These are phyloP conservation scores for Cordyceps cateniannulata DNA, from an alignment of 2,329 filamentous ascomycete species.

Conservation along the genomic window DNA sequence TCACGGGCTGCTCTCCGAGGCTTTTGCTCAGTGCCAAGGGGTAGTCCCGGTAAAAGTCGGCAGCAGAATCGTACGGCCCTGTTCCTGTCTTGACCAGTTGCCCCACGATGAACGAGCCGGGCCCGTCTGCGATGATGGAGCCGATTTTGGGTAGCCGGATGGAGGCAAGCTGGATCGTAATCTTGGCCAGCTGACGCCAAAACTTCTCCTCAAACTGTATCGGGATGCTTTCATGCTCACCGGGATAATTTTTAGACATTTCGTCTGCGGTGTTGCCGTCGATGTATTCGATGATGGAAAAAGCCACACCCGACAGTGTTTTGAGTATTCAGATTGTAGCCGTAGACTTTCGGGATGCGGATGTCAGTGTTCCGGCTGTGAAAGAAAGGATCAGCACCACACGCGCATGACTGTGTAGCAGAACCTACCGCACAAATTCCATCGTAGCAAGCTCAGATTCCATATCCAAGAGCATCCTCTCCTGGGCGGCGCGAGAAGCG, in stretches of 20 bases:
- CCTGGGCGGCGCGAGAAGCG: neutral
- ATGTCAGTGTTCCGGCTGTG: constrained; percentile 4
- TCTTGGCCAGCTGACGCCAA: neutral
- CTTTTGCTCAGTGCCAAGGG: constrained; percentile 1
- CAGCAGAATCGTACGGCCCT: neutral
- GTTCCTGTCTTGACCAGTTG: neutral
- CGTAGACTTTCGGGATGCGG: constrained; percentile 2
- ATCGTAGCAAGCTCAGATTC: constrained; percentile 8
- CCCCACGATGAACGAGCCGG: neutral
- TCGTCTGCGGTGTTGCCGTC: constrained; percentile 5
- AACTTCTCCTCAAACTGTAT: constrained; percentile 3
- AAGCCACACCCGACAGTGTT: neutral
- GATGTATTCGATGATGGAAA: constrained; percentile 4
- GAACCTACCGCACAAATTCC: neutral
- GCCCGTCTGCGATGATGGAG: neutral
- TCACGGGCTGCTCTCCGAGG: neutral
- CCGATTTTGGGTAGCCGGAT: constrained; percentile 1
- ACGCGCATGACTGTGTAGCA: neutral
- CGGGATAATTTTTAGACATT: neutral
- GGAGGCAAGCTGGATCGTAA: constrained; percentile 4
- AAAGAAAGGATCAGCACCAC: neutral
- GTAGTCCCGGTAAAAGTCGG: constrained; percentile 5
- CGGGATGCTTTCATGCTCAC: constrained; percentile 5
- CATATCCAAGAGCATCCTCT: neutral
- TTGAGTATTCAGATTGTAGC: neutral